phyloP scores from a whole-genome alignment of 129 eudicot genomes.

The Dittrichia graveolens region DNA sequence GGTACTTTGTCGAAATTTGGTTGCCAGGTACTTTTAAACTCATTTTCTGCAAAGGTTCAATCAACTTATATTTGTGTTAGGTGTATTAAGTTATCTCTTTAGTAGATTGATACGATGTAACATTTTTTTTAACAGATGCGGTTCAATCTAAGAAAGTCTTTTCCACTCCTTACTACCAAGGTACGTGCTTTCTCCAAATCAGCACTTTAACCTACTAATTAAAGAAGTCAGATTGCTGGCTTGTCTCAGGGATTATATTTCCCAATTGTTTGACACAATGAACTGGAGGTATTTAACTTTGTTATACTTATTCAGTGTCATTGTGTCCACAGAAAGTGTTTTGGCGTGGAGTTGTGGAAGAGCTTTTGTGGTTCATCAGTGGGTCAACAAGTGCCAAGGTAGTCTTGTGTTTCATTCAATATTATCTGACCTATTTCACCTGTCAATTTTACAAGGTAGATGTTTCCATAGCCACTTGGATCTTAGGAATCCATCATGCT shows the following conservation, averaged over 20 bases:
- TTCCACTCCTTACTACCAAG: conserved; percentile 93
- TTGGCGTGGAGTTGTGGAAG: conserved; percentile 98
- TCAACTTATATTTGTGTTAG: neutral
- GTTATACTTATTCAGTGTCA: conserved; percentile 10
- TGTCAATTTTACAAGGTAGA: conserved; percentile 7
- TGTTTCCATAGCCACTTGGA: conserved; percentile 5
- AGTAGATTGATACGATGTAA: neutral
- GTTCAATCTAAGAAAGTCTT: conserved; percentile 74
- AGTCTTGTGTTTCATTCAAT: conserved; percentile 1
- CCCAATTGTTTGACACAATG: neutral
- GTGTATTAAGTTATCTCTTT: neutral
- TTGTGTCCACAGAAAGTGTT: conserved; percentile 63
- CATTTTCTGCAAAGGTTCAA: neutral
- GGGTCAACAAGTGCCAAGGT: conserved; percentile 97
- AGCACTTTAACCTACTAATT: neutral
- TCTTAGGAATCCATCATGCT: neutral
- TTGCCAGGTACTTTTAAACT: conserved; percentile 64
- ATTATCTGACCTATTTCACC: conserved; percentile 11
- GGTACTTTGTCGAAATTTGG: conserved; percentile 92
- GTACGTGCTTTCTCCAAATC: conserved; percentile 37
- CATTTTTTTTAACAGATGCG: conserved; percentile 53
- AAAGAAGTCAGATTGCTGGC: neutral
- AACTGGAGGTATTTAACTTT: neutral
- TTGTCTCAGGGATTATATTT: neutral
- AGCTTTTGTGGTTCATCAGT: conserved; percentile 96